Evolutionary conservation across 768 basidiomycete genomes (phyloP), one percentile per base, ranked within the genome.

Genomic region (Russula emetica): DNA sequence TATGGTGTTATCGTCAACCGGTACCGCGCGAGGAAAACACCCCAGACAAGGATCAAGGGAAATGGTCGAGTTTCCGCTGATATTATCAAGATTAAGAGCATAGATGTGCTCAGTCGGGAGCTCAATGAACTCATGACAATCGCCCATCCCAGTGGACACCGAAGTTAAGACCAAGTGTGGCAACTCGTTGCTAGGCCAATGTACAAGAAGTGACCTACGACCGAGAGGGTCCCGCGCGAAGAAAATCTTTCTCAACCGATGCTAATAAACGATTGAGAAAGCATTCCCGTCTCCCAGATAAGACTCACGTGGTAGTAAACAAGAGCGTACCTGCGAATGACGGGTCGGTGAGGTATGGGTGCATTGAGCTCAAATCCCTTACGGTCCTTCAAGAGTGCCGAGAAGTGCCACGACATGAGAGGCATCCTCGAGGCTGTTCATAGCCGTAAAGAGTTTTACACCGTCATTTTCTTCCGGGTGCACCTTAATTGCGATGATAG

Each of bases 171-270:
- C 70, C 49, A 92, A 77, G 64, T 80, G 80, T 0, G 87, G 85
- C 5, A 74, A 74, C 20, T 59, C 55, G 1, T 66, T 44, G 16
- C 79, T 80, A 32, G 88, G 87, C 62, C 74, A 77, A 62, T 88
- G 88, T 36, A 91, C 76, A 8, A 96, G 76, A 8, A 96, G 79
- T n/a, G 93, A 94, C 53, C 94, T 82, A 42, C 93, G 82, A 8
- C 93, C 93, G 2, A 94, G 81, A 3, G 92, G 91, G 73, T 96
- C 93, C 58, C 92, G 80, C 18, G 81, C 88, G 70, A 88, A 93
- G 74, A 83, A 90, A 10, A 96, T 69, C 36, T 73, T 79, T 34
- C 76, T 72, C 9, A 79, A 76, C 51, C 66, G 47, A 57, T 72
- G 74, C 86, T 87, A 67, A 58, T 55, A 30, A 47, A 54, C 9